Conservation (phyloP, 1,284 basidiomycete species). For the Rhodotorula sp. region DNA sequence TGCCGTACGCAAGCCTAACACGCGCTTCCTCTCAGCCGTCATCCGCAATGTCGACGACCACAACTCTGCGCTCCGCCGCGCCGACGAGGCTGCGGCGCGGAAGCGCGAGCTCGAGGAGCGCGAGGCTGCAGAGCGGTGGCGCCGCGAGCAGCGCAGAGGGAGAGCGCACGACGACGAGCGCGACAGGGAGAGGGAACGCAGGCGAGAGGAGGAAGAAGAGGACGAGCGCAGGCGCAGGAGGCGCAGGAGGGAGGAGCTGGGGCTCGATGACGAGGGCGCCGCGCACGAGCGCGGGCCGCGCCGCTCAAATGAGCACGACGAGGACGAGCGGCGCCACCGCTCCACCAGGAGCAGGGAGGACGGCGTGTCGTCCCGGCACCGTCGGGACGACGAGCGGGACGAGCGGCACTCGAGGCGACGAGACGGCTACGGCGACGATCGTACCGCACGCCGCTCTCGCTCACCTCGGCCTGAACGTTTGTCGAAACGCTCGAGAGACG, state of each 20-base stretch:
- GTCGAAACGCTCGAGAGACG: not conserved
- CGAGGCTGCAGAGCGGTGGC: constrained; percentile 28
- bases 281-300: too few species aligned
- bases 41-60: constrained; percentile 89
- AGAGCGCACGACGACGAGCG: not conserved
- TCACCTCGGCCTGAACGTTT: not conserved
- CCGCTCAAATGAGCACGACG: not conserved
- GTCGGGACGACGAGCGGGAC: not conserved
- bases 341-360: not conserved
- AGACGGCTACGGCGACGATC: not conserved
- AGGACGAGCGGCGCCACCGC: not conserved
- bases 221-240: constrained; percentile 1
- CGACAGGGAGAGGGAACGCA: not conserved
- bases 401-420: not conserved
- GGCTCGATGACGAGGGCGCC: not conserved
- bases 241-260: constrained; percentile 7
- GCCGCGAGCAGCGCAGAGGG: constrained; percentile 7
- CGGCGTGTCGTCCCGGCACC: not conserved
- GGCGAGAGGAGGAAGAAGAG: not conserved
- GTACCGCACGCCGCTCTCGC: not conserved
- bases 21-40: constrained; percentile 82
- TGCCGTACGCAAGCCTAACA: constrained; percentile 70
- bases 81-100: constrained; percentile 61
- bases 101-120: constrained; percentile 35
- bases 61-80: constrained; percentile 74